These are phyloP conservation scores for Mortierella sp. DNA, from an alignment of 371 early-diverging fungal species.

Conservation along the genomic window DNA sequence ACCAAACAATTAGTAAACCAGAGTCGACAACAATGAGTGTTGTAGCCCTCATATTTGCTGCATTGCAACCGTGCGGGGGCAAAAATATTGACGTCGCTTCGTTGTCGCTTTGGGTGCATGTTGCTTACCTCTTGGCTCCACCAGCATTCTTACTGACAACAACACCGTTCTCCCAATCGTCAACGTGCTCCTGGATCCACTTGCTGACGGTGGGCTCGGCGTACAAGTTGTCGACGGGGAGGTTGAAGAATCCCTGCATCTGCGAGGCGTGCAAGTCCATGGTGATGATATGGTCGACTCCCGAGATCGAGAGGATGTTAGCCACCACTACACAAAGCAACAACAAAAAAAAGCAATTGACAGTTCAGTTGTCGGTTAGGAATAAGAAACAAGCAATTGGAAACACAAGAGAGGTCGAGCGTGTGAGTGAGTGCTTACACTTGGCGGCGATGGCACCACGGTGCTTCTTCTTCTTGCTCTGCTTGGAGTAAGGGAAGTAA, in stretches of 20 bases:
- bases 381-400: not conserved
- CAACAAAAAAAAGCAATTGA: not conserved
- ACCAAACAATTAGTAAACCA: not conserved
- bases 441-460: slow-evolving; percentile 97
- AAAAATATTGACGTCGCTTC: not conserved
- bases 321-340: slow-evolving; percentile 81
- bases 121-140: slow-evolving; percentile 89
- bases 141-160: slow-evolving; percentile 98
- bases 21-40: not conserved
- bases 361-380: not conserved
- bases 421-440: slow-evolving; percentile 61
- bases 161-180: slow-evolving; percentile 84
- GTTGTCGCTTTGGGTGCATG: not conserved
- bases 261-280: slow-evolving; percentile 95
- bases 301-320: slow-evolving; percentile 94
- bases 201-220: slow-evolving; percentile 94
- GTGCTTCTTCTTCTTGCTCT: slow-evolving; percentile 95
- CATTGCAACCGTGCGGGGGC: not conserved
- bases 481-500: slow-evolving; percentile 97
- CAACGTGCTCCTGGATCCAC: slow-evolving; percentile 88
- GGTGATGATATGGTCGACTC: slow-evolving; percentile 98
- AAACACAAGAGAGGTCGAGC: not conserved
- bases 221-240: slow-evolving; percentile 95
- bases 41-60: not conserved
- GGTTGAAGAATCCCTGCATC: slow-evolving; percentile 97